Evolutionary conservation across 2,329 filamentous ascomycete genomes (phyloP), one percentile per base, ranked within the genome.

Genomic region (Zymoseptoria pseudotritici): DNA sequence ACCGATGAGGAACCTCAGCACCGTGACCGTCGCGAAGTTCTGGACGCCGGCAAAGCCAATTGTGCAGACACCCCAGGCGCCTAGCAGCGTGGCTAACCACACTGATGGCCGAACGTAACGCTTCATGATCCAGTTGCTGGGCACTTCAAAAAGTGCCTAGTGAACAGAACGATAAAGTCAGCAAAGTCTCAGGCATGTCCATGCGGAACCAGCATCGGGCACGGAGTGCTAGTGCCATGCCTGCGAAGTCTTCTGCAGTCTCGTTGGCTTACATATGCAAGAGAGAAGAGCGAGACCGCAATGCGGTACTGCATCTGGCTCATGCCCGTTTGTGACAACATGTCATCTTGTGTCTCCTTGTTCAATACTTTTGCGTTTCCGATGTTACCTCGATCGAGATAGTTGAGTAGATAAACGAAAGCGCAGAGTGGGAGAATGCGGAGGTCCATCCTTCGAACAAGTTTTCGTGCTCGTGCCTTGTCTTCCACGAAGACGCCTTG

Each of bases 251-350:
- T 29, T 29, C 26, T 29, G 26, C 26, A 9, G 26, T 9, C 9
- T 5, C 9, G 26, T 29, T 5, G 1, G 9, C 26, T 9, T 29
- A 29, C 60, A 31, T 69, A 69, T 1, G 67, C 65, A 0, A 68
- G 57, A n/a, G 67, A 65, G 57, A 69, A 69, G 8, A 84, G 55
- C 31, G 66, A 68, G 20, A 70, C 63, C 1, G 69, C 67, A 1
- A 70, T 64, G 2, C 82, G 82, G 72, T 85, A 90, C 66, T 88
- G 77, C 66, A 80, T 78, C 55, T 81, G 77, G 1, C 81, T 83
- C 81, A 88, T 87, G 62, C 77, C 66, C 1, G 86, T 86, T 67
- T 83, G 79, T 21, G 79, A 77, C 36, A 88, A 79, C 64, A 90
- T 79, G 73, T 87, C 84, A 70, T 89, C 77, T 51, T 78, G 71